Conservation (phyloP, 768 basidiomycete species). For the Tephrocybe sp. region DNA sequence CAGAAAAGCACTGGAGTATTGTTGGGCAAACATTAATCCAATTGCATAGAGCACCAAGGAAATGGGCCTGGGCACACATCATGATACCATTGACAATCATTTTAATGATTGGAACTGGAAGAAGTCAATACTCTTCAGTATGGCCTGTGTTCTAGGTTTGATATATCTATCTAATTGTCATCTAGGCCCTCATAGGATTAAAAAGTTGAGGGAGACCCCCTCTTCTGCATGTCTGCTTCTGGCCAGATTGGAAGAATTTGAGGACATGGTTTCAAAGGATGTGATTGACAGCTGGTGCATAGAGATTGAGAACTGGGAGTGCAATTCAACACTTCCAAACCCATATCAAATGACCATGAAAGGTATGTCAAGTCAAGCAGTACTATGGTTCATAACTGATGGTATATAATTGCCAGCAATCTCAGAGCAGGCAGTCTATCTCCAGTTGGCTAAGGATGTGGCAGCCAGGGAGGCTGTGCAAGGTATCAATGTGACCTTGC, state of each 20-base stretch:
- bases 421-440: background rate
- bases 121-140: too few relatives aligned
- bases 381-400: too few relatives aligned
- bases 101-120: too few relatives aligned
- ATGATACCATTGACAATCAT: background rate
- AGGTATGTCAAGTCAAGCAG: background rate
- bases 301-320: background rate
- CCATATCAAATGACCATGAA: background rate
- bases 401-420: background rate
- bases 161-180: too few relatives aligned
- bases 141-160: too few relatives aligned
- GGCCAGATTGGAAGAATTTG: too few relatives aligned
- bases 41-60: too few relatives aligned
- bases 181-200: background rate
- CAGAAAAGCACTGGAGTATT: slow-evolving; percentile 14
- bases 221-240: background rate
- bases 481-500: background rate
- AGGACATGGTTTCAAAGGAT: too few relatives aligned
- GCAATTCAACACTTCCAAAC: background rate
- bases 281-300: too few relatives aligned
- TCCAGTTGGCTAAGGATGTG: background rate
- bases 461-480: background rate
- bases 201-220: background rate
- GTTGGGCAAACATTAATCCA: too few relatives aligned
- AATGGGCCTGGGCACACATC: slow-evolving; percentile 19